A percentile compares a stretch with the other conserved stretches of the same genome.
Evolutionary conservation across 2,329 filamentous ascomycete species (phyloP).

Genomic region (Exophiala bonariae): DNA sequence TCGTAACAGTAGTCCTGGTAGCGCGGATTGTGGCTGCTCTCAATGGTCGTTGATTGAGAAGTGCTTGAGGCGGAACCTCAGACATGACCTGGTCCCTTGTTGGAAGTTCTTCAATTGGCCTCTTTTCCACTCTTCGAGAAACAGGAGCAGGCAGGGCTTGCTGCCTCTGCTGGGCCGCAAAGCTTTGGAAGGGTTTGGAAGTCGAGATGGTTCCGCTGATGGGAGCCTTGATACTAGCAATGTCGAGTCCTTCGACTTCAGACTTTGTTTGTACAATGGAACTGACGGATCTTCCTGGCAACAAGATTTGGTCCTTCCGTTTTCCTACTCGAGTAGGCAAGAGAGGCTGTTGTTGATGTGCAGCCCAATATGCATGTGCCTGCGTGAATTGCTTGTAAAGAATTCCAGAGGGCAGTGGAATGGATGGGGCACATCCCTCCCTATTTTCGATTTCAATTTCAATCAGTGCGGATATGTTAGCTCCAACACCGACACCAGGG

Average conservation of each 20-base stretch:
- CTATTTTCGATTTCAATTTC: conserved; percentile 49
- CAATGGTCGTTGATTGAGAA: conserved; percentile 30
- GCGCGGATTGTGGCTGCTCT: conserved; percentile 27
- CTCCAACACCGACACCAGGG: conserved; percentile 45
- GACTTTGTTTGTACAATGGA: not conserved
- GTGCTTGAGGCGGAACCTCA: conserved; percentile 17
- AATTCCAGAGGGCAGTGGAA: conserved; percentile 46
- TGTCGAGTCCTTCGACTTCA: conserved; percentile 4
- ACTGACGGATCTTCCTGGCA: not conserved
- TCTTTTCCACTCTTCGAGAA: conserved; percentile 5
- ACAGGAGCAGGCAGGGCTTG: conserved; percentile 36
- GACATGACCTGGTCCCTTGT: not conserved
- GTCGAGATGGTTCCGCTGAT: conserved; percentile 1
- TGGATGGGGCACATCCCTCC: conserved; percentile 43
- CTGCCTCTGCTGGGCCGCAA: conserved; percentile 48
- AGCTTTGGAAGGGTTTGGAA: conserved; percentile 34
- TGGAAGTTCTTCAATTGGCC: conserved; percentile 4
- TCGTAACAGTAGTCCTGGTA: conserved; percentile 16
- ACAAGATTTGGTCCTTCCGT: too few relatives aligned
- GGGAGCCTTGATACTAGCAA: conserved; percentile 5
- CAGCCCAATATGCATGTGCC: conserved; percentile 43
- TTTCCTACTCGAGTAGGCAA: conserved; percentile 15
- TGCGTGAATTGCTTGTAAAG: conserved; percentile 47
- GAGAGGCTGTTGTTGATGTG: conserved; percentile 22
- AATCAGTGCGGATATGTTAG: conserved; percentile 46